Evolutionary conservation across 306 rosid species (phyloP).

Genomic region (Comarum palustre): DNA sequence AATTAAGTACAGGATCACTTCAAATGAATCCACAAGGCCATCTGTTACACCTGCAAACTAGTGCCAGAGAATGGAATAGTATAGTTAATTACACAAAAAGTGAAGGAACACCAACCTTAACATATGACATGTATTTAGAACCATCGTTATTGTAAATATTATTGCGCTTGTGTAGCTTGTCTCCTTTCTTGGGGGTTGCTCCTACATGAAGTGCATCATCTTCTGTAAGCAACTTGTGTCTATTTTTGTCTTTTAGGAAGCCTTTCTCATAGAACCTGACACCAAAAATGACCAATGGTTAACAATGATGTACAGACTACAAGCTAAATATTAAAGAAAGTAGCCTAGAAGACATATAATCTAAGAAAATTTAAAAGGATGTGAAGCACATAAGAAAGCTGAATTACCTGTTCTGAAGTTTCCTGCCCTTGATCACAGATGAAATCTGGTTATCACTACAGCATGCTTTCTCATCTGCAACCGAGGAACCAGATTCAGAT

Average conservation of each 20-base stretch:
- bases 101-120: constrained; percentile 62
- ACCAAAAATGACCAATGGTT: constrained; percentile 16
- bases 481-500: constrained; percentile 76
- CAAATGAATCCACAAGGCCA: neutral
- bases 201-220: constrained; percentile 42
- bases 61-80: constrained; percentile 14
- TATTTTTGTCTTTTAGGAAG: constrained; percentile 40
- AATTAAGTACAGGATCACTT: neutral
- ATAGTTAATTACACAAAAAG: neutral
- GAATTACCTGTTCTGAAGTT: constrained; percentile 51
- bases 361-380: neutral
- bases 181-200: constrained; percentile 50
- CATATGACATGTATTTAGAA: constrained; percentile 85
- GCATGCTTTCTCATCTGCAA: constrained; percentile 67
- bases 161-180: constrained; percentile 45
- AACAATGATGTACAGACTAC: constrained; percentile 2
- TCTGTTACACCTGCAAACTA: neutral
- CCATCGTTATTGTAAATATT: constrained; percentile 53
- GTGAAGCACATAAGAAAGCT: neutral
- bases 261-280: constrained; percentile 56
- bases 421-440: constrained; percentile 42
- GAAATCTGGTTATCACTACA: constrained; percentile 75
- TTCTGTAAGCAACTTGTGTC: constrained; percentile 41
- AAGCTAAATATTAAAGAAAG: constrained; percentile 8
- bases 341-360: neutral